phyloP scores from a whole-genome alignment of 345 rosid genomes.

The Diplotaxis tenuifolia region DNA sequence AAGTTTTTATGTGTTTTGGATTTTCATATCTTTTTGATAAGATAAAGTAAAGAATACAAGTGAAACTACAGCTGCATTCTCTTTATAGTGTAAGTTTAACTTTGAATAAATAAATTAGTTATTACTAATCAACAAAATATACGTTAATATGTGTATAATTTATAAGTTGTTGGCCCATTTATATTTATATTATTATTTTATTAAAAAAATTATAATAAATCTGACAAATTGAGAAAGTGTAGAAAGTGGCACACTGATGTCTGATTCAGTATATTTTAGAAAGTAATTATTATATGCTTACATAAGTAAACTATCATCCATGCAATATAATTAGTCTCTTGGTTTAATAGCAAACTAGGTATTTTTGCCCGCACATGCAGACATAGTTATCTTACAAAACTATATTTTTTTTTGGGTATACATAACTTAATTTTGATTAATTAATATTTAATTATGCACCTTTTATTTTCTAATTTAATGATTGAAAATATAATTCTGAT shows the following conservation, averaged over 20 bases:
- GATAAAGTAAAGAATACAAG: slow-evolving; percentile 31
- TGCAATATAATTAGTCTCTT: neutral
- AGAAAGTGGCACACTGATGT: neutral
- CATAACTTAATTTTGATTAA: no score
- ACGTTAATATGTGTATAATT: neutral
- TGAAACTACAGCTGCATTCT: slow-evolving; percentile 31
- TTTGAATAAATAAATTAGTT: neutral
- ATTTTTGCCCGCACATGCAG: no score
- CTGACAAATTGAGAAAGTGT: neutral
- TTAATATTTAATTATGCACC: no score
- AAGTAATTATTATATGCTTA: neutral
- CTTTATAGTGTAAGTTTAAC: slow-evolving; percentile 8
- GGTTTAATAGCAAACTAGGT: neutral
- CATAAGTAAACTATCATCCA: neutral
- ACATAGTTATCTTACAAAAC: no score
- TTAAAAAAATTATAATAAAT: neutral
- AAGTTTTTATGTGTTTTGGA: slow-evolving; percentile 12
- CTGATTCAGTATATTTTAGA: neutral
- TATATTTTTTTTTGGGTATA: neutral
- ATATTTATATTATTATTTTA: neutral
- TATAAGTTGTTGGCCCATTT: neutral
- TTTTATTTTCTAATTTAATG: no score
- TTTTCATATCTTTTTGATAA: slow-evolving; percentile 21
- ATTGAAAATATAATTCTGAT: no score
- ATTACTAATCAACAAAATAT: neutral